Base-by-base conservation (phyloP, 345 rosid species). In the Citropsis articulata region DNA sequence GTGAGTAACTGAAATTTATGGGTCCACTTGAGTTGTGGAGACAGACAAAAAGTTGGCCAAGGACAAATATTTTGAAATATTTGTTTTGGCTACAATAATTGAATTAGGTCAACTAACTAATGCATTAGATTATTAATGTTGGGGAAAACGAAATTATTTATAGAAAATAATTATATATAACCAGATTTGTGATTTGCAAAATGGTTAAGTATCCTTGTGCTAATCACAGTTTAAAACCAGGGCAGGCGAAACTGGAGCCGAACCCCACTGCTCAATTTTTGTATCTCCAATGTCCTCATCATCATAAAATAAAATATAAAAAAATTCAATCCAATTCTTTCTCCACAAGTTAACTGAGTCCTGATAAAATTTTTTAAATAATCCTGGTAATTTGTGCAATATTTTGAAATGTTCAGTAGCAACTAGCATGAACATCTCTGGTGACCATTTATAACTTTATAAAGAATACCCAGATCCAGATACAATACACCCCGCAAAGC, bases 231-330 rank as follows among this genome's bases (percentile, higher is more conserved):
- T 21, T 5, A 13, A 63, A 78, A 64, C 38, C 36, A 36, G 81
- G 79, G 72, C 7, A 72, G 77, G 77, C 55, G 42, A 72, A 72
- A 55, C 72, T 55, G 21, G 66, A 53, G 67, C 59, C 38, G 61
- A 12, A 64, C 16, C 42, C 66, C 55, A 55, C 77, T 22, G 63
- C 69, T 42, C 14, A 5, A 19, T 9, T 66, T 9, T 21, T 9
- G 0, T 2, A 35, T 33, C 36, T 33, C 45, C 16, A 25, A 35
- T 35, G 42, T 9, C 1, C 13, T n/a, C 10, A 21, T 66, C 69
- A 64, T 30, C 12, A 6, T 31, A 7, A 28, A 45, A 45, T 45
- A 2, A 42, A 10, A 45, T 12, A 45, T 12, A 0, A 40, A 9
- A 38, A 38, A 7, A 38, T 7, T 45, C 5, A 45, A 45, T 13